Evolutionary conservation across 495 filamentous ascomycete genomes (phyloP).

Genomic region (Trichoderma reesei): DNA sequence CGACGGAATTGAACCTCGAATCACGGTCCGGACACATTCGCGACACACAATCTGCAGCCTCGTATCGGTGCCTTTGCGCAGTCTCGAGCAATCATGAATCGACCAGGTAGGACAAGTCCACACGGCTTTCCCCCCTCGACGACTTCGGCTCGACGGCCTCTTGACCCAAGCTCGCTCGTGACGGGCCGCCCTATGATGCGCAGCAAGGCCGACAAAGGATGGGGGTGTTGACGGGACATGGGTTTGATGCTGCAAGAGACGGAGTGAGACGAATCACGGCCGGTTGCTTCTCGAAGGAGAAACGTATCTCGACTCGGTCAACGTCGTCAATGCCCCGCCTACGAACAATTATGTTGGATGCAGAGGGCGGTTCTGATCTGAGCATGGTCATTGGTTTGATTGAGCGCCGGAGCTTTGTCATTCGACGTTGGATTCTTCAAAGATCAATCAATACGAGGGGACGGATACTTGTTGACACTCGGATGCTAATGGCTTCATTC

Average conservation of each 20-base stretch:
- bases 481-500: background rate
- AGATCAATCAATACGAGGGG: background rate
- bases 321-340: conserved; percentile 12
- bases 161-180: background rate
- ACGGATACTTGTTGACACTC: background rate
- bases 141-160: background rate
- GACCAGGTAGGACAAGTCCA: conserved; percentile 37
- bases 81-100: conserved; percentile 39
- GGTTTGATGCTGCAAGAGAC: background rate
- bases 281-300: background rate
- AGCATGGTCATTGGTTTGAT: background rate
- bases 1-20: background rate
- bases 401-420: background rate
- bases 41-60: conserved; percentile 4
- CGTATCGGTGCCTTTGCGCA: background rate
- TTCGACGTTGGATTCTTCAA: background rate
- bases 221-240: background rate
- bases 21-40: conserved; percentile 5
- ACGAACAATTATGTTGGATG: background rate
- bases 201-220: background rate
- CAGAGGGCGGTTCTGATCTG: background rate
- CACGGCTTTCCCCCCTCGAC: background rate
- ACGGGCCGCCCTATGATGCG: background rate
- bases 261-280: background rate
- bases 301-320: conserved; percentile 8